Base-by-base conservation (phyloP, 2,329 filamentous ascomycete species). In the Colletotrichum shisoi region DNA sequence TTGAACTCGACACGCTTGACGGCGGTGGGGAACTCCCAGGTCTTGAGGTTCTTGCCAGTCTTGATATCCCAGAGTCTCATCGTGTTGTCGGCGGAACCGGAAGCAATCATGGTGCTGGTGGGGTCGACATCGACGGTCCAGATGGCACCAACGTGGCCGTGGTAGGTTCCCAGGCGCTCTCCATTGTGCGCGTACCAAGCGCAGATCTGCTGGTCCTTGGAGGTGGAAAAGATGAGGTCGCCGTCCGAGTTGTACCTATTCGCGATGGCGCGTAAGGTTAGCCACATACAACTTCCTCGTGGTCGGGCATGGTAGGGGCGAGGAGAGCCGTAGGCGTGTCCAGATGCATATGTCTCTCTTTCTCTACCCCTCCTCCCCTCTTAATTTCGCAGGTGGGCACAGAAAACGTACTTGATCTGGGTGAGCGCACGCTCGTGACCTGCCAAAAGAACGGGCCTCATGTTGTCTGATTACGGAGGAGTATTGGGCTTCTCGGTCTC, bases 81-180 rank as follows among this genome's bases (percentile, higher is more conserved):
- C 51, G 94, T 97, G 86, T 98, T 98, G 84, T 99, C 95, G 80
- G 95, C 95, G 74, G 94, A 95, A 75, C 95, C 95, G 69, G 92
- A 96, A 76, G 94, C 95, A 77, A 98, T 90, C 77, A 99, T 88
- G 75, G 91, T 92, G 71, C 91, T 92, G 75, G 93, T 93, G 71
- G 94, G 94, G 83, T 97, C 92, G 76, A 97, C 91, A 78, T 99
- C 95, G 80, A 99, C 91, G 70, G 95, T 97, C 95, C 95, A 99
- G 84, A 99, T 91, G 75, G 95, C 94, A 82, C 95, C 95, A 80
- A 96, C 91, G 83, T 99, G 95, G 79, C 95, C 95, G 78, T 92
- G 90, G 84, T 98, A 99, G 74, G 94, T 95, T 76, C 95, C 95
- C 75, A 98, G 87, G 76, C 95, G 91, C 85, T 99, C 95, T 83